phyloP scores from a whole-genome alignment of 805 yeast species.

The Blastobotrys robertii region DNA sequence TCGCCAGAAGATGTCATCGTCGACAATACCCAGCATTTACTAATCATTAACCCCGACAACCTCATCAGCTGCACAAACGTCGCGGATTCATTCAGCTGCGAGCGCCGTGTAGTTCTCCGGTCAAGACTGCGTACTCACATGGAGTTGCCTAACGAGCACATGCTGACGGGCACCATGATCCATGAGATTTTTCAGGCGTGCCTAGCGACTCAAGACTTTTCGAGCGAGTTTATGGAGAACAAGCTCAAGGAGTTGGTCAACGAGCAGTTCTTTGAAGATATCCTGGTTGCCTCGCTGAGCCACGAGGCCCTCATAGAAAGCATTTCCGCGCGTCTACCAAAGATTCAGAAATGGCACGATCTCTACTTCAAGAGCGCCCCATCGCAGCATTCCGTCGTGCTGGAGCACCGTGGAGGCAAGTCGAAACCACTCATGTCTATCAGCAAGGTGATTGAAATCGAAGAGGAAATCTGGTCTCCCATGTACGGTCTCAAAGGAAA shows the following conservation, averaged over 20 bases:
- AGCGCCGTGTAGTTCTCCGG: constrained; percentile 56
- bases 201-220: constrained; percentile 31
- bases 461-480: constrained; percentile 90
- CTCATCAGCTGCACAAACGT: constrained; percentile 73
- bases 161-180: constrained; percentile 73
- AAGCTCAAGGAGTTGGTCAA: constrained; percentile 23
- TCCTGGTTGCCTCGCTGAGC: constrained; percentile 45
- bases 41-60: constrained; percentile 77
- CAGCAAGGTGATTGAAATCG: constrained; percentile 65
- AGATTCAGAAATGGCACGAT: constrained; percentile 25
- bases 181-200: constrained; percentile 68
- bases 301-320: constrained; percentile 39
- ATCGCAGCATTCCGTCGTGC: constrained; percentile 6
- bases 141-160: constrained; percentile 33
- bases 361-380: constrained; percentile 11
- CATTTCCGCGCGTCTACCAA: constrained; percentile 42
- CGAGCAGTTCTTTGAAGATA: constrained; percentile 27
- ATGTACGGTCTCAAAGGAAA: constrained; percentile 81
- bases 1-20: constrained; percentile 31
- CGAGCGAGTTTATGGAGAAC: constrained; percentile 30
- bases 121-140: constrained; percentile 51
- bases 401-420: constrained; percentile 16
- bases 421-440: constrained; percentile 40
- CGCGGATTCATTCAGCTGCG: constrained; percentile 66
- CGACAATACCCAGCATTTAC: constrained; percentile 44